Conservation (phyloP, 306 rosid species). For the Rosa persica region DNA sequence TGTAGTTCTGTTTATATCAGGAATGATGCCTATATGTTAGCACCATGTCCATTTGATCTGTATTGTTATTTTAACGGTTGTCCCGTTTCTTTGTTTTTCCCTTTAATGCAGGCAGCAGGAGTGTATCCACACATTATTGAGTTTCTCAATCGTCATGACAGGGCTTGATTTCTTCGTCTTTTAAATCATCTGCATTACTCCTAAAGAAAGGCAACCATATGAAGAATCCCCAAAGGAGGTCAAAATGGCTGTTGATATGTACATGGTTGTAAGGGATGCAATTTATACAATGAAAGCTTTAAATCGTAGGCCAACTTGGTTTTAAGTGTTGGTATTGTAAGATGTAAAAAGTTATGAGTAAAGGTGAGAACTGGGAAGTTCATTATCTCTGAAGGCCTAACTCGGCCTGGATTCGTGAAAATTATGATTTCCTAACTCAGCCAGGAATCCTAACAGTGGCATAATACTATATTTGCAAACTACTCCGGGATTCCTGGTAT, state of each 20-base stretch:
- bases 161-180: conserved; percentile 34
- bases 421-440: background rate
- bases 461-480: background rate
- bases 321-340: background rate
- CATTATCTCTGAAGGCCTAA: background rate
- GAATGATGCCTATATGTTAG: background rate
- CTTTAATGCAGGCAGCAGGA: conserved; percentile 63
- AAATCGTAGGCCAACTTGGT: background rate
- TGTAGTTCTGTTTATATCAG: background rate
- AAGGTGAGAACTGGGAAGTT: background rate
- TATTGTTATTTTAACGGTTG: conserved; percentile 3
- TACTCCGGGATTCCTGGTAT: background rate
- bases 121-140: conserved; percentile 65
- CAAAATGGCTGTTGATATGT: conserved; percentile 14
- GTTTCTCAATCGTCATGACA: conserved; percentile 69
- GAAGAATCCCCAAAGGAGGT: conserved; percentile 24
- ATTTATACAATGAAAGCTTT: background rate
- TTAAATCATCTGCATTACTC: conserved; percentile 22
- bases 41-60: background rate
- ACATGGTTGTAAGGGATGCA: background rate
- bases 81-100: conserved; percentile 10
- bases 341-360: background rate
- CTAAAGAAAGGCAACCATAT: conserved; percentile 18
- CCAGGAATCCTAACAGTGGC: background rate
- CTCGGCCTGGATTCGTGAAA: background rate